Percentiles rank a stretch among this genome's conserved stretches.
Conservation (phyloP, 306 rosid genomes). For the Fragaria iinumae region DNA sequence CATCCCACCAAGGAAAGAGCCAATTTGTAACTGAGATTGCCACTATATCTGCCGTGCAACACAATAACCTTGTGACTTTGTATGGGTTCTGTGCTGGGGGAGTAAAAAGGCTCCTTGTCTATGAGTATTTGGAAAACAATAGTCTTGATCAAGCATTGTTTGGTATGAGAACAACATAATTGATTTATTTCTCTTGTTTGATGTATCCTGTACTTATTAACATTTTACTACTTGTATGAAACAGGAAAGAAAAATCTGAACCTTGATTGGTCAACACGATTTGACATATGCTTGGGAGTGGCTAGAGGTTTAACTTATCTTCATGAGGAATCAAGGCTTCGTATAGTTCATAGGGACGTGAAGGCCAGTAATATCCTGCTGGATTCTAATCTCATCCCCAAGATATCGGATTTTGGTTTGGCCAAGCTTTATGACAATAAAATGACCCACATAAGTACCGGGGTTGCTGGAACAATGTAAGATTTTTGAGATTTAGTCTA, state of each 20-base stretch:
- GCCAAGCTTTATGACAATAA: slow-evolving; percentile 80
- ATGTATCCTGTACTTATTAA: neutral
- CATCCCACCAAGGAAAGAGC: slow-evolving; percentile 76
- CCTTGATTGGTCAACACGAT: slow-evolving; percentile 68
- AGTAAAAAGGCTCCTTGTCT: slow-evolving; percentile 64
- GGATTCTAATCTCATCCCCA: slow-evolving; percentile 56
- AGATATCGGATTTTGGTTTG: slow-evolving; percentile 72
- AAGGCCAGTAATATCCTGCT: slow-evolving; percentile 81
- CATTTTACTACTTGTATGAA: neutral
- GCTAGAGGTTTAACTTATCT: slow-evolving; percentile 81
- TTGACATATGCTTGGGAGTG: slow-evolving; percentile 62
- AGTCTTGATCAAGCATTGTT: slow-evolving; percentile 87
- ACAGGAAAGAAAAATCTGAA: slow-evolving; percentile 43
- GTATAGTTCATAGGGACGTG: slow-evolving; percentile 81
- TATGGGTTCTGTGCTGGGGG: slow-evolving; percentile 79
- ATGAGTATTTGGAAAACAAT: slow-evolving; percentile 74
- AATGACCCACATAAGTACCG: slow-evolving; percentile 78
- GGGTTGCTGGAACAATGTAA: slow-evolving; percentile 81
- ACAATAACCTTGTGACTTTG: slow-evolving; percentile 72
- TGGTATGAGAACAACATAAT: slow-evolving; percentile 43
- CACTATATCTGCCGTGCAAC: slow-evolving; percentile 81
- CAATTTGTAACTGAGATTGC: slow-evolving; percentile 85
- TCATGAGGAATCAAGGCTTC: slow-evolving; percentile 67
- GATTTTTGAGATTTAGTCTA: slow-evolving; percentile 13
- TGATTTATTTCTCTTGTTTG: slow-evolving; percentile 2